phyloP scores from a whole-genome alignment of 2,329 filamentous ascomycete species.

The Fusarium sp. region DNA sequence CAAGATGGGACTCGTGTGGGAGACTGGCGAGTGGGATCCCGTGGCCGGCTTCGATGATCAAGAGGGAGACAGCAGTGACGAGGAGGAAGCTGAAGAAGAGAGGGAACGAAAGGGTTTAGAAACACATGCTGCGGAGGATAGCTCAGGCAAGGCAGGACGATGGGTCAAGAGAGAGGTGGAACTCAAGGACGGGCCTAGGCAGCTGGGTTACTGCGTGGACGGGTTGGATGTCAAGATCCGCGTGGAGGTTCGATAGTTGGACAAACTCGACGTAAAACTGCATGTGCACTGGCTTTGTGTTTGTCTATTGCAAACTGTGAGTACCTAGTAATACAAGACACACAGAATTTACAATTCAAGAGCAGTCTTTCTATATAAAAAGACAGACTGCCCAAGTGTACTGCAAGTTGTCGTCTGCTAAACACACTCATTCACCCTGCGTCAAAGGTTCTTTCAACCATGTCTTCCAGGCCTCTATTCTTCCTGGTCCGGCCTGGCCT shows the following conservation, averaged over 20 bases:
- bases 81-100: slow-evolving; percentile 58
- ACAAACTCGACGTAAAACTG: neutral
- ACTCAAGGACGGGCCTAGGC: slow-evolving; percentile 81
- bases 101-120: slow-evolving; percentile 37
- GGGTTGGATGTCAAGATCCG: slow-evolving; percentile 76
- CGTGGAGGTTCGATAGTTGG: slow-evolving; percentile 65
- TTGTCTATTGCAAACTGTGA: slow-evolving; percentile 22
- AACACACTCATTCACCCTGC: neutral
- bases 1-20: slow-evolving; percentile 78
- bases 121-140: slow-evolving; percentile 43
- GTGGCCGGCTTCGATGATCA: slow-evolving; percentile 72
- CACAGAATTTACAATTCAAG: neutral
- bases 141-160: slow-evolving; percentile 58
- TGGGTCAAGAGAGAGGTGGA: slow-evolving; percentile 85
- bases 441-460: slow-evolving; percentile 1
- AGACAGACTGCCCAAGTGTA: neutral
- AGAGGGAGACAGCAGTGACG: slow-evolving; percentile 66
- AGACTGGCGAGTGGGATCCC: slow-evolving; percentile 92
- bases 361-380: neutral
- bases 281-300: neutral
- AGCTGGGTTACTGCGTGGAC: slow-evolving; percentile 87
- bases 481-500: slow-evolving; percentile 58
- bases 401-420: neutral
- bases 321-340: neutral
- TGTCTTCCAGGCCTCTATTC: slow-evolving; percentile 45